Percentiles rank a stretch among this genome's conserved stretches.
phyloP scores from a whole-genome alignment of 177 flowering plant genomes.

The Vitis hybrid region DNA sequence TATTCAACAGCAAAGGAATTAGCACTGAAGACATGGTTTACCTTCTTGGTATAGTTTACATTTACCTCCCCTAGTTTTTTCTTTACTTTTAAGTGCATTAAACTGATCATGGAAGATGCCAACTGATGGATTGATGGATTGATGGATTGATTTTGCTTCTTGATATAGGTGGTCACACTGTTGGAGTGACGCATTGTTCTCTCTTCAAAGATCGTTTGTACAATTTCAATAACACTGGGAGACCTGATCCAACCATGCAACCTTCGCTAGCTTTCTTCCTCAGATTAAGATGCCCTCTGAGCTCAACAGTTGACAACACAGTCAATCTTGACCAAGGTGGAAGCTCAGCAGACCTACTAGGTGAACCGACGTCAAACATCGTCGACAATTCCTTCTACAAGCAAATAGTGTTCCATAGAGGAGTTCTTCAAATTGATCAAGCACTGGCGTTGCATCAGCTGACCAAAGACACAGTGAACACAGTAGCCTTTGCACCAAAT shows the following conservation, averaged over 20 bases:
- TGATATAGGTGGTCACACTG: slow-evolving; percentile 23
- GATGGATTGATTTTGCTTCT: neutral
- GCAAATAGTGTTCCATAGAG: slow-evolving; percentile 28
- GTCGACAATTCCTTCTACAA: slow-evolving; percentile 46
- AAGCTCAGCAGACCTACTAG: no score
- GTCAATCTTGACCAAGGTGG: slow-evolving; percentile 39
- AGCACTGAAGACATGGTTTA: slow-evolving; percentile 38
- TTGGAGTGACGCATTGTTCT: slow-evolving; percentile 28
- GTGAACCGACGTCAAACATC: slow-evolving; percentile 20
- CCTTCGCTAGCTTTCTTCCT: slow-evolving; percentile 6
- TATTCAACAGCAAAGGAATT: slow-evolving; percentile 42
- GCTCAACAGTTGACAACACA: slow-evolving; percentile 13
- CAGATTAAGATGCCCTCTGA: slow-evolving; percentile 29
- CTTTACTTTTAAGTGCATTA: no score
- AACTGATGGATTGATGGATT: no score
- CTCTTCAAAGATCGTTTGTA: slow-evolving; percentile 21
- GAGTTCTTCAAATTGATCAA: slow-evolving; percentile 53
- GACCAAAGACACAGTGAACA: slow-evolving; percentile 25
- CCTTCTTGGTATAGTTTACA: slow-evolving; percentile 43
- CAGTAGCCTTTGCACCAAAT: slow-evolving; percentile 9
- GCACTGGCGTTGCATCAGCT: slow-evolving; percentile 31
- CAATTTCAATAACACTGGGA: slow-evolving; percentile 42
- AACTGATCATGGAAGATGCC: no score
- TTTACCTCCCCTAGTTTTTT: neutral
- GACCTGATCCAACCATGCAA: slow-evolving; percentile 52